phyloP scores from a whole-genome alignment of 75 land plant genomes.

The Isoetes taiwanensis region DNA sequence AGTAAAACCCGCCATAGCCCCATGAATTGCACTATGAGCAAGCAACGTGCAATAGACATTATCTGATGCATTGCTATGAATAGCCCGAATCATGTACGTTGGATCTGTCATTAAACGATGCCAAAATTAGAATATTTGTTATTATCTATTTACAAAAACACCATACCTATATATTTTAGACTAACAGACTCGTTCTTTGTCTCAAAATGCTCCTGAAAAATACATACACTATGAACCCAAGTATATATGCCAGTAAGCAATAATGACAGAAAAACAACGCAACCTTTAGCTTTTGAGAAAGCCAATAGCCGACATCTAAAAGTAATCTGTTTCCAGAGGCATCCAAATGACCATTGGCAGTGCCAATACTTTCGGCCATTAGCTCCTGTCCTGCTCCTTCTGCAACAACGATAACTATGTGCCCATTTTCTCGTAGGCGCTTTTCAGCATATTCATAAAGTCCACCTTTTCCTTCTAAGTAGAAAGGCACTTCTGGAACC shows the following conservation, averaged over 20 bases:
- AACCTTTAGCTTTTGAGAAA: slow-evolving; percentile 56
- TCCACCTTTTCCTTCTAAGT: slow-evolving; percentile 65
- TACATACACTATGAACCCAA: background rate
- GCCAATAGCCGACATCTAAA: slow-evolving; percentile 65
- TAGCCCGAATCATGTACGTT: slow-evolving; percentile 88
- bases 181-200: slow-evolving; percentile 18
- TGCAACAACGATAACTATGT: slow-evolving; percentile 75
- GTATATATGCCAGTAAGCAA: background rate
- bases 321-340: slow-evolving; percentile 75
- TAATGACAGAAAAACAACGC: background rate
- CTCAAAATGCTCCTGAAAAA: slow-evolving; percentile 35
- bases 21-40: slow-evolving; percentile 86
- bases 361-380: slow-evolving; percentile 40
- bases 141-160: no score
- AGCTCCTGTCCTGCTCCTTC: slow-evolving; percentile 87
- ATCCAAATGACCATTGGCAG: slow-evolving; percentile 29
- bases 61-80: slow-evolving; percentile 90
- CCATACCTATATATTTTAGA: slow-evolving; percentile 53
- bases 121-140: no score
- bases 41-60: slow-evolving; percentile 90
- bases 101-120: slow-evolving; percentile 46
- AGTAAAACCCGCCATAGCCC: slow-evolving; percentile 89
- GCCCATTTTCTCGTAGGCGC: slow-evolving; percentile 62
- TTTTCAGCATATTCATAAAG: slow-evolving; percentile 55
- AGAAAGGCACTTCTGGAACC: slow-evolving; percentile 86